These are phyloP conservation scores for Leishmania martiniquensis DNA, from an alignment of 208 protist genomes.

Conservation along the genomic window DNA sequence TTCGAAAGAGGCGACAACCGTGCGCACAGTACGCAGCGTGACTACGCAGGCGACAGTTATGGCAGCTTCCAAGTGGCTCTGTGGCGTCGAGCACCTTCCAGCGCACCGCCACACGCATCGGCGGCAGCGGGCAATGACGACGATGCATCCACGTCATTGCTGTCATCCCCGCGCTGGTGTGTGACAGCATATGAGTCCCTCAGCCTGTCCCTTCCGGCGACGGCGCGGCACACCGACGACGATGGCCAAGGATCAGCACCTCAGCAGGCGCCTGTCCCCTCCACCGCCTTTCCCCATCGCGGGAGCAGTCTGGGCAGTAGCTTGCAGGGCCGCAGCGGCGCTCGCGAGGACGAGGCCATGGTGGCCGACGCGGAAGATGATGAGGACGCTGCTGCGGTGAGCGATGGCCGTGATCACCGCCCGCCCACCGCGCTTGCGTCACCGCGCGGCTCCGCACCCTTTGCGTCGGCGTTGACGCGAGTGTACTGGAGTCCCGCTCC, in stretches of 20 bases:
- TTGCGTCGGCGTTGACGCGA: background rate
- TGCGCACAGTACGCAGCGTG: background rate
- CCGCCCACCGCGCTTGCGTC: background rate
- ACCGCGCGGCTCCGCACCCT: background rate
- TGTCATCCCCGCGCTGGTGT: conserved; percentile 16
- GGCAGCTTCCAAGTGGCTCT: conserved; percentile 1
- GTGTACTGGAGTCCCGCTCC: conserved; percentile 4
- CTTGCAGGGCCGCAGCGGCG: background rate
- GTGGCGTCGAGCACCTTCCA: conserved; percentile 2
- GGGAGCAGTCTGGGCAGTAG: background rate
- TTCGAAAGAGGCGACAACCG: background rate
- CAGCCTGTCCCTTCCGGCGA: background rate
- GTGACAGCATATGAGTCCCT: conserved; percentile 20
- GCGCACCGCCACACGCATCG: background rate
- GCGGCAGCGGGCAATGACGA: background rate
- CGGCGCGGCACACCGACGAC: background rate
- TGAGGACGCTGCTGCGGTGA: conserved; percentile 5
- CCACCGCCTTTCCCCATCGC: background rate
- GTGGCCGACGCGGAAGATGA: background rate
- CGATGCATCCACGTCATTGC: background rate
- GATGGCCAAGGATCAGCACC: background rate
- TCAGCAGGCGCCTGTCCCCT: background rate
- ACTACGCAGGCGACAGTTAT: conserved; percentile 1
- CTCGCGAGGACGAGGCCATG: background rate
- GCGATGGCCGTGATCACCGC: background rate